These are phyloP conservation scores for Phlyctochytrium bullatum DNA, from an alignment of 192 early-diverging fungal genomes.

Conservation along the genomic window DNA sequence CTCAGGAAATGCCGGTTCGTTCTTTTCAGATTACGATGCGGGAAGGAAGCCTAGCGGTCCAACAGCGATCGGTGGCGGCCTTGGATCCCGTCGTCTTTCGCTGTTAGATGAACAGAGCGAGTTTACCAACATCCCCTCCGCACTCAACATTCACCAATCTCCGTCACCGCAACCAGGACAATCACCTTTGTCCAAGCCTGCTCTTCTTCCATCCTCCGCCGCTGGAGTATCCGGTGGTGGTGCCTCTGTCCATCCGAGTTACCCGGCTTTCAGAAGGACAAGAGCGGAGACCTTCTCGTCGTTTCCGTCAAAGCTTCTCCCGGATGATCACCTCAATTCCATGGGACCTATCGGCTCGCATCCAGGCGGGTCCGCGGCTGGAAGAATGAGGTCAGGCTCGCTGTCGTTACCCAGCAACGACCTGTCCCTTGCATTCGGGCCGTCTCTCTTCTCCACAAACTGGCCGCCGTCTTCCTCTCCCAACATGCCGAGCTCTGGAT, in stretches of 20 bases:
- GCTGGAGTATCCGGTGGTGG: background rate
- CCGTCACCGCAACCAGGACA: too few relatives aligned
- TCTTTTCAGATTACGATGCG: too few relatives aligned
- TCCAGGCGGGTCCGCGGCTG: background rate
- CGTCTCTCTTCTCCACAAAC: background rate
- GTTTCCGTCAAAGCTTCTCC: slow-evolving; percentile 41
- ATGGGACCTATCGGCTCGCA: background rate
- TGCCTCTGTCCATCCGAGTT: background rate
- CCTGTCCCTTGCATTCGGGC: background rate
- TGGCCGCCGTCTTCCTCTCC: background rate
- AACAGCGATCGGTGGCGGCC: too few relatives aligned
- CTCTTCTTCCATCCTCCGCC: too few relatives aligned
- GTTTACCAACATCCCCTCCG: background rate
- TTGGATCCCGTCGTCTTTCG: background rate
- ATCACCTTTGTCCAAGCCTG: too few relatives aligned
- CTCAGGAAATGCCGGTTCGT: too few relatives aligned
- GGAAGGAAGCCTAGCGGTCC: too few relatives aligned
- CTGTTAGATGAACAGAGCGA: background rate
- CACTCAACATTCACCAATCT: background rate
- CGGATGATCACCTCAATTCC: slow-evolving; percentile 12
- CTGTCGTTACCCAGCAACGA: slow-evolving; percentile 22
- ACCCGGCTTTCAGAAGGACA: slow-evolving; percentile 22
- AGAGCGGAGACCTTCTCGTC: slow-evolving; percentile 46
- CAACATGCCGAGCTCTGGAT: background rate
- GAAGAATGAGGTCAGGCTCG: slow-evolving; percentile 49